A percentile compares a stretch with the other conserved stretches of the same genome.
Evolutionary conservation across 768 basidiomycete genomes (phyloP).

Genomic region (Coprinellus aureogranulatus): DNA sequence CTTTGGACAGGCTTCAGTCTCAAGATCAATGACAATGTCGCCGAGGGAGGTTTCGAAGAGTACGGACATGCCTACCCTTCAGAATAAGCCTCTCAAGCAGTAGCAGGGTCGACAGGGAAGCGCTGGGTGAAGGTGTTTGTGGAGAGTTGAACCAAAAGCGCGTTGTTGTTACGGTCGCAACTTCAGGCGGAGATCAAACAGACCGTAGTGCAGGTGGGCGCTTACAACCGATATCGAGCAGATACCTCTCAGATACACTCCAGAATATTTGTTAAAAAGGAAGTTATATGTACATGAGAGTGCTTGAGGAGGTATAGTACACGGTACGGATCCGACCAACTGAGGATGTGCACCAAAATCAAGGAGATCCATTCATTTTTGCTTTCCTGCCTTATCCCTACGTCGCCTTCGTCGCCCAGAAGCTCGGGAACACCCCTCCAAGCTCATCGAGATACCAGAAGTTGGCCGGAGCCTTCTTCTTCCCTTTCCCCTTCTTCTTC

Average conservation of each 20-base stretch:
- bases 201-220: no score
- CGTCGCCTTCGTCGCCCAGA: slow-evolving; percentile 23
- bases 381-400: not conserved
- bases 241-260: no score
- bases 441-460: slow-evolving; percentile 46
- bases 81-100: not conserved
- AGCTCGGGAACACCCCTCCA: slow-evolving; percentile 38
- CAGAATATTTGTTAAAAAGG: not conserved
- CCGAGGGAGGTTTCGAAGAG: slow-evolving; percentile 96
- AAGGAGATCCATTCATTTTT: no score
- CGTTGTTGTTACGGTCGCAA: not conserved
- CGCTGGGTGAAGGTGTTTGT: not conserved
- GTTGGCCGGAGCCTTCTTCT: slow-evolving; percentile 28
- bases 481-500: slow-evolving; percentile 39
- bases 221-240: no score
- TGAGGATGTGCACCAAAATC: not conserved
- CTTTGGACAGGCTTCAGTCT: slow-evolving; percentile 85
- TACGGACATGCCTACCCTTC: slow-evolving; percentile 70
- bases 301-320: no score
- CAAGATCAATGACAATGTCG: slow-evolving; percentile 94
- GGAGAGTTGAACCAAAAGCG: not conserved
- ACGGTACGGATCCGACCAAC: no score
- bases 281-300: no score
- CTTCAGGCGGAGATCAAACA: not conserved
- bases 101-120: not conserved